Evolutionary conservation across 441 rosid species (phyloP).

Genomic region (Populus hybrid): DNA sequence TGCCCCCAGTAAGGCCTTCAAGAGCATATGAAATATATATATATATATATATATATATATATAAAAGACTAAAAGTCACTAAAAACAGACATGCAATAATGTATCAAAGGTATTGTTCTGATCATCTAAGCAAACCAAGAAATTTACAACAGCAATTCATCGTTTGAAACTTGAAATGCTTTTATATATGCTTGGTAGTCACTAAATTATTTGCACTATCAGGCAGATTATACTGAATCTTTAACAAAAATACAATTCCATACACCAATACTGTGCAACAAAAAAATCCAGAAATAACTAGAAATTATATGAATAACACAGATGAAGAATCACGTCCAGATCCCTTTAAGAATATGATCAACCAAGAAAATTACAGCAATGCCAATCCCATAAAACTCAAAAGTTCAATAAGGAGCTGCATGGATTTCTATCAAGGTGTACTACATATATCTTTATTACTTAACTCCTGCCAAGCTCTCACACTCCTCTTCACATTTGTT

Average conservation of each 20-base stretch:
- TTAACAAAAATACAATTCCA: neutral
- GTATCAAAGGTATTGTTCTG: conserved; percentile 8
- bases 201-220: neutral
- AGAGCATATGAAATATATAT: conserved; percentile 37
- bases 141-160: neutral
- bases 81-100: neutral
- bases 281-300: neutral
- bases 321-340: neutral
- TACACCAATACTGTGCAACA: neutral
- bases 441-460: too few species aligned
- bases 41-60: conserved; percentile 15
- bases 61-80: neutral
- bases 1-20: conserved; percentile 13
- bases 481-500: neutral
- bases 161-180: neutral
- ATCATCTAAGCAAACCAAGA: neutral
- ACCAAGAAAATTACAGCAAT: neutral
- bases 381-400: neutral
- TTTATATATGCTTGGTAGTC: neutral
- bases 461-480: neutral
- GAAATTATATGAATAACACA: neutral
- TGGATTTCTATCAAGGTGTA: neutral
- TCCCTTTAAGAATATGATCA: neutral
- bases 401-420: neutral
- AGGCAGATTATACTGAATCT: neutral